Conservation (phyloP, 768 basidiomycete genomes). For the Gloeostereum incarnatum region DNA sequence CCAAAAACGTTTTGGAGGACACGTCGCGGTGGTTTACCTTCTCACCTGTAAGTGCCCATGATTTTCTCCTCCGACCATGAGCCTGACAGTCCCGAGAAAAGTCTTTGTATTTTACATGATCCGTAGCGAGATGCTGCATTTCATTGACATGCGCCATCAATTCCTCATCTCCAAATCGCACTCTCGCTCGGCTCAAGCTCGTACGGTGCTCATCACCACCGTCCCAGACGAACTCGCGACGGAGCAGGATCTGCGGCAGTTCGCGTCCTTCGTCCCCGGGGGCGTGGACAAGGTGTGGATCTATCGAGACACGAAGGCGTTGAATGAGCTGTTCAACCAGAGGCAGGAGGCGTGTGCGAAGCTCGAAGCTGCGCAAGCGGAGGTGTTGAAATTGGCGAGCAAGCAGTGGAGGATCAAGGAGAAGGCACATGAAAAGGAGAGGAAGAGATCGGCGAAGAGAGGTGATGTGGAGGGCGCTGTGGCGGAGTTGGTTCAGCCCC, state of each 20-base stretch:
- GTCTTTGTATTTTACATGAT: conserved; percentile 57
- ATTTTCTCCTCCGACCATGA: background rate
- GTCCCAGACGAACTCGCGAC: conserved; percentile 45
- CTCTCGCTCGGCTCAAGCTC: conserved; percentile 51
- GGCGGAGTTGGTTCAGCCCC: conserved; percentile 14
- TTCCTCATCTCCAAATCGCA: conserved; percentile 54
- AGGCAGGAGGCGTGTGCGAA: conserved; percentile 37
- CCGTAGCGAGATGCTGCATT: conserved; percentile 46
- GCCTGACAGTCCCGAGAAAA: conserved; percentile 14
- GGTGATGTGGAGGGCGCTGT: conserved; percentile 4
- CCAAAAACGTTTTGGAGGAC: conserved; percentile 43
- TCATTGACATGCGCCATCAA: conserved; percentile 44
- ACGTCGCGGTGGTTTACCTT: conserved; percentile 43
- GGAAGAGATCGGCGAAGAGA: conserved; percentile 20
- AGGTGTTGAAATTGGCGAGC: conserved; percentile 32
- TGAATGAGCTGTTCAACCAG: conserved; percentile 33
- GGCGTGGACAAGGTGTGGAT: conserved; percentile 65
- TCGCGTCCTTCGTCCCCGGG: conserved; percentile 59
- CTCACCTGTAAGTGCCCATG: conserved; percentile 30
- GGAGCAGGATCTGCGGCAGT: conserved; percentile 36
- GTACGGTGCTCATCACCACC: conserved; percentile 59
- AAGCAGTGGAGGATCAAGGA: conserved; percentile 30
- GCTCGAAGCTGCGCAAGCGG: conserved; percentile 49
- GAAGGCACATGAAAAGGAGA: conserved; percentile 18
- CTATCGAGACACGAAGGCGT: conserved; percentile 38